Percentiles rank a stretch among this genome's conserved stretches.
Evolutionary conservation across 768 basidiomycete genomes (phyloP).

Genomic region (Porphyrellus cyaneotinctus): DNA sequence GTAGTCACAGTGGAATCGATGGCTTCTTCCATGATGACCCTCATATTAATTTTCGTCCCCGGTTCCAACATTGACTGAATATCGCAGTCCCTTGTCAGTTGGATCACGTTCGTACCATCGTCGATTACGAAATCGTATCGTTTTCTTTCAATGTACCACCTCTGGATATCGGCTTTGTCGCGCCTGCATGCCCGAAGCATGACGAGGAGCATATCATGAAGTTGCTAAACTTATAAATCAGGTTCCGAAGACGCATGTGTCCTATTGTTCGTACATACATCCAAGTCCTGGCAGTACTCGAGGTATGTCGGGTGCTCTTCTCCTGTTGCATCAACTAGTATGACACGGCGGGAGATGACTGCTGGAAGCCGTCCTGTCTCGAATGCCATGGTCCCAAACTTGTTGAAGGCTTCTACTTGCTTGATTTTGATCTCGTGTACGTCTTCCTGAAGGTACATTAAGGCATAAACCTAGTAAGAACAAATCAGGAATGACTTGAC

Average conservation of each 20-base stretch:
- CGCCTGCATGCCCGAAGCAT: neutral
- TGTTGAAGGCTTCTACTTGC: neutral
- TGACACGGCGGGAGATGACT: neutral
- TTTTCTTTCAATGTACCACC: neutral
- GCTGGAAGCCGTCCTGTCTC: neutral
- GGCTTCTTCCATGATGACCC: neutral
- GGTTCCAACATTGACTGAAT: neutral
- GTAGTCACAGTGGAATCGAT: neutral
- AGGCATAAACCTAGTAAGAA: neutral
- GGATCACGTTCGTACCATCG: neutral
- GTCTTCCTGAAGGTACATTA: neutral
- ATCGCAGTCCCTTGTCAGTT: neutral
- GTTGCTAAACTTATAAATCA: neutral
- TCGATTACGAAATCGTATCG: constrained; percentile 3
- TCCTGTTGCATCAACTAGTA: neutral
- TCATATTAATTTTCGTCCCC: neutral
- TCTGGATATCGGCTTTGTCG: neutral
- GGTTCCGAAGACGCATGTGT: too few relatives aligned
- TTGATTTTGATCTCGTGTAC: neutral
- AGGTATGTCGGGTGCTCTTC: neutral
- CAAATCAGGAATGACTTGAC: neutral
- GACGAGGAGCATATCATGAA: neutral
- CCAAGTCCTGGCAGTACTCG: neutral
- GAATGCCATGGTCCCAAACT: neutral
- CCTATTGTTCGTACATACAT: neutral